Percentiles rank a stretch among this genome's conserved stretches.
phyloP scores from a whole-genome alignment of 345 rosid species.

The Syzygium aqueum region DNA sequence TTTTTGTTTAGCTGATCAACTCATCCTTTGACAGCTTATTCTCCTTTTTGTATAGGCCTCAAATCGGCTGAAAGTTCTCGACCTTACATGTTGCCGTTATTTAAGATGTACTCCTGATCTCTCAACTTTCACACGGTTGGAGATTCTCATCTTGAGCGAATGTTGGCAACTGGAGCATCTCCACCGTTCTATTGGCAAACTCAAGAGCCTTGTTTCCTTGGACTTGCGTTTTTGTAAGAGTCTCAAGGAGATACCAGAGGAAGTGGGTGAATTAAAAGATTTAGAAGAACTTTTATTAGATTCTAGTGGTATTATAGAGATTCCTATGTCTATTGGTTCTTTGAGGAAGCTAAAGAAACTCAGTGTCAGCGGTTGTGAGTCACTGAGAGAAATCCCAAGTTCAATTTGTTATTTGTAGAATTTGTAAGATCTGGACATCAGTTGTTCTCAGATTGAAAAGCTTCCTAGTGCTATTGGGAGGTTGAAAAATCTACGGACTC shows the following conservation, averaged over 20 bases:
- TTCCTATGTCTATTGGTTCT: neutral
- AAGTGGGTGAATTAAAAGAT: too few relatives aligned
- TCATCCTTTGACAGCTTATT: too few relatives aligned
- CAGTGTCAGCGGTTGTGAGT: neutral
- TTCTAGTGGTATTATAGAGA: too few relatives aligned
- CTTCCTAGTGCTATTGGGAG: neutral
- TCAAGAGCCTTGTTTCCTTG: too few relatives aligned
- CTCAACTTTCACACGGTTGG: neutral
- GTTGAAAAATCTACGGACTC: too few relatives aligned
- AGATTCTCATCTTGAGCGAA: rapidly evolving
- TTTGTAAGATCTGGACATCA: neutral
- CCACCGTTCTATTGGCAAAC: too few relatives aligned
- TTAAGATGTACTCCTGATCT: neutral
- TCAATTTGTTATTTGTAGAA: neutral
- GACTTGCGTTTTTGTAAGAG: rapidly evolving
- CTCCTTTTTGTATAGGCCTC: too few relatives aligned
- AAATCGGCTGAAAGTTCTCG: neutral
- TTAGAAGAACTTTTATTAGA: too few relatives aligned
- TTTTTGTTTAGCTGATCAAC: too few relatives aligned
- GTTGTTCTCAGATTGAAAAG: neutral
- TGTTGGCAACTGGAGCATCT: rapidly evolving
- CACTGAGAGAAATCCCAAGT: neutral
- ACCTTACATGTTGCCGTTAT: rapidly evolving
- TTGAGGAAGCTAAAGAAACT: too few relatives aligned
- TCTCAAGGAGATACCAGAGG: too few relatives aligned